phyloP scores from a whole-genome alignment of 169 alveolate genomes.

The Eimeria sp. region DNA sequence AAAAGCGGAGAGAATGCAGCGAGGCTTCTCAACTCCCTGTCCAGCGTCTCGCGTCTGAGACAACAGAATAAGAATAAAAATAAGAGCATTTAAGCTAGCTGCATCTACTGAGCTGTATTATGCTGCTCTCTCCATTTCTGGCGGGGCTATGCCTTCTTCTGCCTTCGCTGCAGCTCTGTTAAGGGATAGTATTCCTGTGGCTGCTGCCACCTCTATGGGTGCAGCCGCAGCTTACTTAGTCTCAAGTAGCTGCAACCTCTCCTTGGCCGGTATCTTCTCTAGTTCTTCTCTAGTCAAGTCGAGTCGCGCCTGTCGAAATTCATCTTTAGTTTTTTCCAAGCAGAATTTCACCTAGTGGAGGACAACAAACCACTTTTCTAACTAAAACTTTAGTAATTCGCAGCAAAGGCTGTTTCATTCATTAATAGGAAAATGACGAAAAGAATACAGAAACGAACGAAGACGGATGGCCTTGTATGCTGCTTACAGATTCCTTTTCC shows the following conservation, averaged over 20 bases:
- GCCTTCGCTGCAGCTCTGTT: background rate
- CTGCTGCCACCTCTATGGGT: background rate
- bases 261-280: constrained; percentile 28
- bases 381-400: background rate
- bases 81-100: background rate
- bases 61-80: background rate
- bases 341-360: background rate
- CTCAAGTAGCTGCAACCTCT: constrained; percentile 30
- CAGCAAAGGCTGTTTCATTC: background rate
- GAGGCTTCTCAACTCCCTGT: constrained; percentile 69
- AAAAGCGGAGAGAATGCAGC: constrained; percentile 82
- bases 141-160: background rate
- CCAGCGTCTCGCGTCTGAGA: constrained; percentile 72
- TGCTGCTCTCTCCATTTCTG: background rate
- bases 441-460: background rate
- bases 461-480: too few relatives aligned
- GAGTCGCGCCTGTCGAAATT: constrained; percentile 41
- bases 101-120: background rate
- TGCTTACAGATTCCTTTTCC: background rate
- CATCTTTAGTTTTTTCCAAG: constrained; percentile 32
- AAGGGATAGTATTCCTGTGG: background rate
- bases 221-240: constrained; percentile 40
- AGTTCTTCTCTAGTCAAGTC: constrained; percentile 55
- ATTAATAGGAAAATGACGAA: background rate
- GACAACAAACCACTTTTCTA: background rate